A percentile compares a stretch with the other conserved stretches of the same genome.
These are phyloP conservation scores for Exophiala spinifera DNA, from an alignment of 2,329 filamentous ascomycete species.

Conservation along the genomic window DNA sequence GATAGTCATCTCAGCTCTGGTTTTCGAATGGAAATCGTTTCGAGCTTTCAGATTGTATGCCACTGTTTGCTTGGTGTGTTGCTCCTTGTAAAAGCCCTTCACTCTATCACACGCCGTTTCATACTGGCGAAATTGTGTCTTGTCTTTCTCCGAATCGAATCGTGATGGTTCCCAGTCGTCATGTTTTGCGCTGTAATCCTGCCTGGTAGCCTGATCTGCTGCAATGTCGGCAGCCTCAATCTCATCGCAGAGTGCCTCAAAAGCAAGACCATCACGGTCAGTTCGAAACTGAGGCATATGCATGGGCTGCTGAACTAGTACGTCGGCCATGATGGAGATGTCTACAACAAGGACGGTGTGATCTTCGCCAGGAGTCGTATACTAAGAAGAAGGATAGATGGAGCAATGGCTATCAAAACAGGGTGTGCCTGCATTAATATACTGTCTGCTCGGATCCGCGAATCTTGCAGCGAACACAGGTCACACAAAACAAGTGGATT, in stretches of 20 bases:
- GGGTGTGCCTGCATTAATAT: conserved; percentile 1
- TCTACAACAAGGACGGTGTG: neutral
- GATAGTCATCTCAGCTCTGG: conserved; percentile 73
- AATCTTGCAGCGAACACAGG: neutral
- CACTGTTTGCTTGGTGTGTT: conserved; percentile 57
- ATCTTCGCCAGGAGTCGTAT: neutral
- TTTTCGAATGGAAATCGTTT: conserved; percentile 64
- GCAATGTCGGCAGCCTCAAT: conserved; percentile 61
- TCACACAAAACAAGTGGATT: too few relatives aligned
- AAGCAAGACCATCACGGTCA: conserved; percentile 54
- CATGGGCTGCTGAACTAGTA: conserved; percentile 21
- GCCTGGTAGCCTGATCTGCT: conserved; percentile 53
- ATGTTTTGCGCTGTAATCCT: conserved; percentile 33
- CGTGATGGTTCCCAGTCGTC: conserved; percentile 54
- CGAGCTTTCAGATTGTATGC: conserved; percentile 80
- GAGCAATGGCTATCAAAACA: neutral
- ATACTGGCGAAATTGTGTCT: conserved; percentile 77
- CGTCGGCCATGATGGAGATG: conserved; percentile 14
- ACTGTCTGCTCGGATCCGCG: neutral
- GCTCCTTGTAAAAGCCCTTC: conserved; percentile 78
- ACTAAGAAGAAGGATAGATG: neutral
- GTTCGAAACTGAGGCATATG: conserved; percentile 30
- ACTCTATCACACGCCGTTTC: conserved; percentile 78
- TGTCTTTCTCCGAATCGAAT: conserved; percentile 74
- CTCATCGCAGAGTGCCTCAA: conserved; percentile 58